Evolutionary conservation across 768 basidiomycete genomes (phyloP).

Genomic region (Pisolithus marmoratus): DNA sequence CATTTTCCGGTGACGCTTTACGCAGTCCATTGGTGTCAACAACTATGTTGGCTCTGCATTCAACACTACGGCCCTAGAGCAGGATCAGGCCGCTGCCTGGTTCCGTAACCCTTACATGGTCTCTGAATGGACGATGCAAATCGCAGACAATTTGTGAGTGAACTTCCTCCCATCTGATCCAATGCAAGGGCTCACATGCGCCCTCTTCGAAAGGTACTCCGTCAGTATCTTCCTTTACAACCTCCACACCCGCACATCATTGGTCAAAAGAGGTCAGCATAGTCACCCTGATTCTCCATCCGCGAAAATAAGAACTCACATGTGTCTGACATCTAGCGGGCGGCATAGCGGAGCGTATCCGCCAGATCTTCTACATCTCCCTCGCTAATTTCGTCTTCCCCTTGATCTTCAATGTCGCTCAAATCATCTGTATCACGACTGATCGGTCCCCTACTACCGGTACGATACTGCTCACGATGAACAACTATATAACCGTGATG

Average conservation of each 20-base stretch:
- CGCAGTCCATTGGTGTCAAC: slow-evolving; percentile 2
- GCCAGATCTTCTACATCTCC: too few relatives aligned
- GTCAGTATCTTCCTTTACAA: slow-evolving; percentile 26
- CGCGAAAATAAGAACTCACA: too few relatives aligned
- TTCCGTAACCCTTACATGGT: slow-evolving; percentile 13
- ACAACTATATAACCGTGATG: too few relatives aligned
- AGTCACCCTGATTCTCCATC: not conserved
- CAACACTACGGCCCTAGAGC: not conserved
- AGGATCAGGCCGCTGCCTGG: not conserved
- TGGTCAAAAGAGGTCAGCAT: not conserved
- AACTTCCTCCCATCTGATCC: too few relatives aligned
- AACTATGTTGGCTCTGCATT: not conserved
- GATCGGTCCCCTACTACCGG: too few relatives aligned
- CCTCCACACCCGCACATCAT: slow-evolving; percentile 5
- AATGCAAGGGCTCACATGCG: not conserved
- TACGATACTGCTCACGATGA: too few relatives aligned
- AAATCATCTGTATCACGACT: too few relatives aligned
- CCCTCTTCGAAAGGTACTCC: slow-evolving; percentile 14
- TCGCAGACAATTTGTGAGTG: slow-evolving; percentile 31
- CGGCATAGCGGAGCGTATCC: too few relatives aligned
- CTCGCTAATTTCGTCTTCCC: too few relatives aligned
- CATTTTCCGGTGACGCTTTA: not conserved
- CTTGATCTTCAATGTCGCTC: too few relatives aligned
- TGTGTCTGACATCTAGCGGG: too few relatives aligned
- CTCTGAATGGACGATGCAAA: slow-evolving; percentile 30